Evolutionary conservation across 768 basidiomycete species (phyloP), one percentile per base, ranked within the genome.

Genomic region (Kondoa malvinella): DNA sequence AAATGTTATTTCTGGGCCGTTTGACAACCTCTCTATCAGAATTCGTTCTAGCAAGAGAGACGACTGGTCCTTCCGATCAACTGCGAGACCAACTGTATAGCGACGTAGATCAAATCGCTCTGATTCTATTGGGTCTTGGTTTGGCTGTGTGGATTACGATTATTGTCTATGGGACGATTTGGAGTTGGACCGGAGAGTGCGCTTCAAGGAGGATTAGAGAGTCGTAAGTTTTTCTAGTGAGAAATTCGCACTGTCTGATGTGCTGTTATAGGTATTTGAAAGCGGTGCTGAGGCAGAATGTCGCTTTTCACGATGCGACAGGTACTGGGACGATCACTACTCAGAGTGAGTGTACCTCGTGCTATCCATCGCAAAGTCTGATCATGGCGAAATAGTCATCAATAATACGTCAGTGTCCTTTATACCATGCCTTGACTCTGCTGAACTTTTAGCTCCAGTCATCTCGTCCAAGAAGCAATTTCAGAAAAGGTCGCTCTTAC

Each of bases 291-390:
- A 84, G 89, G 34, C 92, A 95, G 67, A 80, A 76, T 66, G 64
- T 68, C 71, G 85, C 86, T 16, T 95, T 83, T 79, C 95, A 95
- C 74, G 92, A 96, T 76, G 83, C 85, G 25, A 83, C 94, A 66
- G 91, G 92, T 40, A 86, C 92, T 2, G 92, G 92, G 69, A 92
- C 95, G 75, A 86, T 96, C 26, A 87, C 92, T 0, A 94, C 92
- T 8, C 84, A 91, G 57, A 95, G 95, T 70, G n/a, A n/a, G n/a
- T n/a, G n/a, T n/a, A n/a, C n/a, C n/a, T n/a, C n/a, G n/a, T n/a
- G n/a, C n/a, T n/a, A 50, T 61, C 59, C 8, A n/a, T 25, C 8
- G 8, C 59, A 61, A 4, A 12, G 26, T 32, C 17, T 16, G 26
- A 4, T 61, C 31, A 61, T 61, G n/a, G n/a, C n/a, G n/a, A n/a